Conservation (phyloP, 176 grass and related monocot species). For the Typha latifolia region DNA sequence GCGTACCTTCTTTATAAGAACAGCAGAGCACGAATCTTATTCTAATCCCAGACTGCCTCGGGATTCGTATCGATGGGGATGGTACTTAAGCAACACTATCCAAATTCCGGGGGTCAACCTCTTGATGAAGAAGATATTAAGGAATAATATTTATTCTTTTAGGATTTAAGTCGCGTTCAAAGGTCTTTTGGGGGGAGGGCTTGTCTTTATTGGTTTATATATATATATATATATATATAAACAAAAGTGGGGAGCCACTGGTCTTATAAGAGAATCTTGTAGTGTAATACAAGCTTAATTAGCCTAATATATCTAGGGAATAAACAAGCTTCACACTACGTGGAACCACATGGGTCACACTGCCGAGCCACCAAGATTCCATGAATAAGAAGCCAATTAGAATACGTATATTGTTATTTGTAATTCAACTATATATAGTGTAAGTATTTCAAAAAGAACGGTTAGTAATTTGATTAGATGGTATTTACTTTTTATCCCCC, state of each 20-base stretch:
- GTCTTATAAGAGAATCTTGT: neutral
- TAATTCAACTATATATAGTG: no score
- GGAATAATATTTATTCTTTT: conserved; percentile 4
- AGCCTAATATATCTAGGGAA: conserved; percentile 23
- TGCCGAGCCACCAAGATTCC: conserved; percentile 1
- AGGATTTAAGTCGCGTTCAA: conserved; percentile 22
- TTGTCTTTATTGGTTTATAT: conserved; percentile 17
- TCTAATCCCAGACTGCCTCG: neutral
- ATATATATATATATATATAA: no score
- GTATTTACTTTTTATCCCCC: no score
- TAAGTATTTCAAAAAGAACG: no score
- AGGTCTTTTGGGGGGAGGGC: neutral
- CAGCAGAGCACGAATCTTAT: conserved; percentile 10
- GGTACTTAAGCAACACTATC: neutral
- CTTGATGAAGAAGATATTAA: conserved; percentile 6
- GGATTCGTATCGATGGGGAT: conserved; percentile 11
- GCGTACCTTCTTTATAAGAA: neutral
- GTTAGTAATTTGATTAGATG: no score
- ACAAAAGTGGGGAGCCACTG: neutral
- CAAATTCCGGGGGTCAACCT: conserved; percentile 37
- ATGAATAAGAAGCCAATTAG: neutral
- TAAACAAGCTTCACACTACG: conserved; percentile 1
- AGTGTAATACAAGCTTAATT: conserved; percentile 35
- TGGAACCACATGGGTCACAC: conserved; percentile 29
- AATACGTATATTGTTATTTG: no score